Evolutionary conservation across 2,329 filamentous ascomycete genomes (phyloP).

Genomic region (Pseudonectria foliicola): DNA sequence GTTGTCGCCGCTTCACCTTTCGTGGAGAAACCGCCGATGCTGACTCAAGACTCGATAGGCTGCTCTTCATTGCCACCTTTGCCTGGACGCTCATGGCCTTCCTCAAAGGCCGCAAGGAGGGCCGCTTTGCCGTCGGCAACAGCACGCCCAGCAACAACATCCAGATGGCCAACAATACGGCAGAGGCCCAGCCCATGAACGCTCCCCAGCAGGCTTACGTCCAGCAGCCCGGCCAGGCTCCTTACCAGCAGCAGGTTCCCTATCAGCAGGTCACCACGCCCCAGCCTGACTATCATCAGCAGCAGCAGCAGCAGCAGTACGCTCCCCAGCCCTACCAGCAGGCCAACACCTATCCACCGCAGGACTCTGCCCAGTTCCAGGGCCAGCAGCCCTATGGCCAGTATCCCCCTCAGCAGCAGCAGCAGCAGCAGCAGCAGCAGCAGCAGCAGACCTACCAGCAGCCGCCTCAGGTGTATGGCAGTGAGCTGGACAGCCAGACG

Average conservation of each 20-base stretch:
- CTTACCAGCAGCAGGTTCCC: slow-evolving; percentile 1
- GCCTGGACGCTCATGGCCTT: slow-evolving; percentile 30
- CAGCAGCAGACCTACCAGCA: slow-evolving; percentile 3
- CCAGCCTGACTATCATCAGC: slow-evolving; percentile 8
- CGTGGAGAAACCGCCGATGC: too few species aligned
- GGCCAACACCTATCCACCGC: slow-evolving; percentile 18
- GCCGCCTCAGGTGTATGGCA: slow-evolving; percentile 3
- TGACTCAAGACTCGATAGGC: slow-evolving; percentile 17
- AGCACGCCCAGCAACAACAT: slow-evolving; percentile 17
- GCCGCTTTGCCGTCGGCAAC: slow-evolving; percentile 24
- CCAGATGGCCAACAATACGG: slow-evolving; percentile 29
- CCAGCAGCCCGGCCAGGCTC: slow-evolving; percentile 11
- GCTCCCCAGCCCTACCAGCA: slow-evolving; percentile 14
- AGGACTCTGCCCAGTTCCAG: slow-evolving; percentile 13
- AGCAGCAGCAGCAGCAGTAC: slow-evolving; percentile 9
- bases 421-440: slow-evolving; percentile 12
- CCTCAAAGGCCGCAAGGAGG: slow-evolving; percentile 31
- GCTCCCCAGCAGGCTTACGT: slow-evolving; percentile 13
- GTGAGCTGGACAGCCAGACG: slow-evolving; percentile 11
- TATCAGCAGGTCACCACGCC: slow-evolving; percentile 6
- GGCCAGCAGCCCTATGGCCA: slow-evolving; percentile 13
- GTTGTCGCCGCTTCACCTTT: too few species aligned
- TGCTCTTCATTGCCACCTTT: slow-evolving; percentile 33
- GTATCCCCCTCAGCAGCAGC: slow-evolving; percentile 16
- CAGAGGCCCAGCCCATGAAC: slow-evolving; percentile 16